Conservation (phyloP, 2,329 filamentous ascomycete species). For the Fusarium annulatum region DNA sequence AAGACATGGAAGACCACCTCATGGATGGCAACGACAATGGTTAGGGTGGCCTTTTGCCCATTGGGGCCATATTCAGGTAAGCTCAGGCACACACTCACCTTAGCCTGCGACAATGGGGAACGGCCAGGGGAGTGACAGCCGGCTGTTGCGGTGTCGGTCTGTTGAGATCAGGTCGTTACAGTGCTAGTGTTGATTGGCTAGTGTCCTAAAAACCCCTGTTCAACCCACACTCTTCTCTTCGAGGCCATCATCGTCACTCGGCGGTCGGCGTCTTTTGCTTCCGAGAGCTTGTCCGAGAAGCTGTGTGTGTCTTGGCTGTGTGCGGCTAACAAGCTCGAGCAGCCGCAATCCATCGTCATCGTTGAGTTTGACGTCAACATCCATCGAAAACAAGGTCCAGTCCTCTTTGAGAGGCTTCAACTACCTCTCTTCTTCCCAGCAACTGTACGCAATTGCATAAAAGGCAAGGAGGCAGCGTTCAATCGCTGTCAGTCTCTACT, state of each 20-base stretch:
- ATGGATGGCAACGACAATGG: conserved; percentile 23
- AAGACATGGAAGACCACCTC: not conserved
- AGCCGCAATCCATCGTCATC: conserved; percentile 43
- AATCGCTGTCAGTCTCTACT: conserved; percentile 24
- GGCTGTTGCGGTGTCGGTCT: conserved; percentile 35
- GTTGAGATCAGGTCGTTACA: not conserved
- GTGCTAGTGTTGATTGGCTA: conserved; percentile 19
- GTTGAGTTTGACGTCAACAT: conserved; percentile 40
- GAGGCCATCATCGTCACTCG: conserved; percentile 11
- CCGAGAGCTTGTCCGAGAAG: conserved; percentile 23
- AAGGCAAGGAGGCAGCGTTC: conserved; percentile 24
- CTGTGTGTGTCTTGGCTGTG: conserved; percentile 34
- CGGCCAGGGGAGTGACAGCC: not conserved
- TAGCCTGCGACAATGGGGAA: conserved; percentile 21
- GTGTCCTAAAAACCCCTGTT: not conserved
- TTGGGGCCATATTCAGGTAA: conserved; percentile 31
- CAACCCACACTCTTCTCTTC: not conserved
- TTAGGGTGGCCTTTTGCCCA: conserved; percentile 42
- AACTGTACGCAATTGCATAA: conserved; percentile 12
- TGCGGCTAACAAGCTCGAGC: conserved; percentile 38
- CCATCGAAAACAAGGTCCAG: conserved; percentile 31
- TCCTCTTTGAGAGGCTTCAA: conserved; percentile 12
- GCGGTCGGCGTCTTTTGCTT: conserved; percentile 39
- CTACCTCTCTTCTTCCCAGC: conserved; percentile 4
- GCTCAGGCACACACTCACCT: conserved; percentile 24